Evolutionary conservation across 192 early-diverging fungal genomes (phyloP), one percentile per base, ranked within the genome.

Genomic region (Funneliformis mosseae): DNA sequence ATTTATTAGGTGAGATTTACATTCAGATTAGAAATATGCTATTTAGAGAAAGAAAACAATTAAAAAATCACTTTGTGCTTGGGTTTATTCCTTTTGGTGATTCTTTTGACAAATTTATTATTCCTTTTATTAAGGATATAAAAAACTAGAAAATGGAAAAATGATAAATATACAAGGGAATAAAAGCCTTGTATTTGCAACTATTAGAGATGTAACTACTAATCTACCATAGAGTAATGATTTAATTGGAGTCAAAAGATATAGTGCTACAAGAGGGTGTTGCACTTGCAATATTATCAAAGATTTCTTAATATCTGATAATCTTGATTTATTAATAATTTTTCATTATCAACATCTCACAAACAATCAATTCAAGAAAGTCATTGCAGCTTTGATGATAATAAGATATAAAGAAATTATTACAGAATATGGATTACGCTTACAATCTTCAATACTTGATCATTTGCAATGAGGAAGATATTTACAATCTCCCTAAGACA

Each of bases 31-130:
- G 66, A 27, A 68, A 68, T 8, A 68, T 68, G 66, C 5, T 4
- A 3, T 68, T 68, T 68, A 3, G 28, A 14, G 11, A 38, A 39
- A 27, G 66, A 68, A 68, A 69, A 69, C 38, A 69, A 27, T 16
- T 68, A 28, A 28, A 41, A 27, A 69, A 33, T 23, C 8, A 68
- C 25, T 68, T 68, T 5, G 25, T 68, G 5, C 7, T 68, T 39
- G 66, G 23, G 14, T 68, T 68, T 68, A 27, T 68, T 25, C 66
- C 23, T 14, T 68, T 68, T n/a, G 23, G 66, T 68, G 66, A 27
- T 27, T 39, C 25, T 68, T 39, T 68, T n/a, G 28, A 68, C 12
- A 11, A 68, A 27, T 68, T 68, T 68, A 38, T 68, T 7, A 11
- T 11, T 1, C 66, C 66, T 38, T 68, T 68, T 39, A 7, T 27